These are phyloP conservation scores for Venturia oleaginea DNA, from an alignment of 2,329 filamentous ascomycete genomes.

Conservation along the genomic window DNA sequence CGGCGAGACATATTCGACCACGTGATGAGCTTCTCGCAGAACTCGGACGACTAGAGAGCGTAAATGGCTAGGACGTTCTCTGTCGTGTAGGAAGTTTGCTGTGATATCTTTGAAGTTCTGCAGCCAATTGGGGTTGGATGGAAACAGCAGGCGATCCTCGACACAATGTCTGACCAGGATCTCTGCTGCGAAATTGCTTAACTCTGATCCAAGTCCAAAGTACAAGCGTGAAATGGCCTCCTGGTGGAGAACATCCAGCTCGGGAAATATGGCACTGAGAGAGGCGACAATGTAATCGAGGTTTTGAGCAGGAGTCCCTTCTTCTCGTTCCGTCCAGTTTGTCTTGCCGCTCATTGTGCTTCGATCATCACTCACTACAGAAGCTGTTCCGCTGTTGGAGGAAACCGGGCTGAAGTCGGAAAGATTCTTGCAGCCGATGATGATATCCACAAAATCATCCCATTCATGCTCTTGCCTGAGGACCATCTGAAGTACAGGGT, in stretches of 20 bases:
- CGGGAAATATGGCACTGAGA: not conserved
- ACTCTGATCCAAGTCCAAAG: conserved; percentile 48
- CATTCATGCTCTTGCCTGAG: conserved; percentile 10
- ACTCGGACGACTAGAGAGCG: conserved; percentile 54
- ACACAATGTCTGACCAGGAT: conserved; percentile 59
- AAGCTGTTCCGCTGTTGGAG: not conserved
- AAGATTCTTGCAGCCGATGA: not conserved
- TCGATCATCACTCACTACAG: not conserved
- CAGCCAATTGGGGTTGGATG: conserved; percentile 61
- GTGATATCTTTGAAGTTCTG: conserved; percentile 53
- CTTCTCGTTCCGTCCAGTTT: not conserved
- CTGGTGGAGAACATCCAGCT: conserved; percentile 52
- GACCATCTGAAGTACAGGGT: not conserved
- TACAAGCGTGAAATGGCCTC: conserved; percentile 61
- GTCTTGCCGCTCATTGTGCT: not conserved
- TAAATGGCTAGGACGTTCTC: conserved; percentile 50
- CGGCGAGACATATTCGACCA: conserved; percentile 47
- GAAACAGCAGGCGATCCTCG: conserved; percentile 61
- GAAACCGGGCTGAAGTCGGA: not conserved
- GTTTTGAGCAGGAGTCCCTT: not conserved
- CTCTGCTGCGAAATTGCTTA: conserved; percentile 56
- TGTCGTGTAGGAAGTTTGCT: conserved; percentile 54
- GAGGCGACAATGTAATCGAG: conserved; percentile 1
- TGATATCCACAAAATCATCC: conserved; percentile 6
- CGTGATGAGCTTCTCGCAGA: conserved; percentile 43